Base-by-base conservation (phyloP, 2,329 filamentous ascomycete genomes). In the Pseudocercospora pini-densiflorae region DNA sequence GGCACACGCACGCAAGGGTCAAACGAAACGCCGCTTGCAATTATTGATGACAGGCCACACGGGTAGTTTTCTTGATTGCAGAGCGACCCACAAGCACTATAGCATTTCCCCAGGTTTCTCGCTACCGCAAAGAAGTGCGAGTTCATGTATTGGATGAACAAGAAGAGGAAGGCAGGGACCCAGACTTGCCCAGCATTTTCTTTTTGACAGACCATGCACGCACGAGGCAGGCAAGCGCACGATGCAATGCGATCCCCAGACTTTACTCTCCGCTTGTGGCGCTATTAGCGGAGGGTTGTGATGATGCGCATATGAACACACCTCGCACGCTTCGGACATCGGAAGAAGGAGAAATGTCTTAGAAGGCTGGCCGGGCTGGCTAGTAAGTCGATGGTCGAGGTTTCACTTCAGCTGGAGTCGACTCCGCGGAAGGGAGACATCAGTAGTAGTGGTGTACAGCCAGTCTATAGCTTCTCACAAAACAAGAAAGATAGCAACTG, bases 301-400 rank as follows among this genome's bases (percentile, higher is more conserved):
- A 55, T 55, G 51, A 55, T 55, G 51, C 51, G 51, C 51, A 55
- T 51, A 51, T 24, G 47, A 23, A 51, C 21, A 51, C 47, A 21
- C 19, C n/a, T 29, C 51, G 51, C 21, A 54, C 51, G 16, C 21
- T n/a, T n/a, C 24, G 51, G 24, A 54, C 51, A 24, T 54, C 24
- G 21, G 51, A 54, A 54, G 23, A 10, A 23, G 47, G 19, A 40
- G 36, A 40, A 40, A 51, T 51, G 47, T 51, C 47, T 51, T 24
- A 24, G 47, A 51, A 51, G 47, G 47, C 47, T 51, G 45, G 45
- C 16, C n/a, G 16, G 49, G n/a, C 49, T 54, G 23, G 40, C n/a
- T 19, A 43, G 40, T n/a, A 43, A 2, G 16, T 19, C 40, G 7
- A 43, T 43, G 16, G 14, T 43, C 40, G 40, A 43, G 40, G 40